Evolutionary conservation across 495 filamentous ascomycete species (phyloP).

Genomic region (Jackrogersella multiformis): DNA sequence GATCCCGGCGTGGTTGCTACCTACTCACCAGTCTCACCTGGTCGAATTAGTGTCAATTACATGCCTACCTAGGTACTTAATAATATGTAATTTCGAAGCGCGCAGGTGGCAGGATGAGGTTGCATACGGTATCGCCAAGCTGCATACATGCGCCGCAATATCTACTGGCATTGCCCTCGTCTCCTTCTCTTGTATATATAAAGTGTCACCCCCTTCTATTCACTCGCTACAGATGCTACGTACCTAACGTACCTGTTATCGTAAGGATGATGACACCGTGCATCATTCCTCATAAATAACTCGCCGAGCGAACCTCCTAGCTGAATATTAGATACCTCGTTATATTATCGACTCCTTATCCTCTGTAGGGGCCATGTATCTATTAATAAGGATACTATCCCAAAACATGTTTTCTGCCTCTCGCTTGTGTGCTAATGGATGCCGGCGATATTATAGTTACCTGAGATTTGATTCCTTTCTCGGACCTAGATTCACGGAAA

Average conservation of each 20-base stretch:
- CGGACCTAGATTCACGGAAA: too few species aligned
- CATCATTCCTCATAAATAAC: slow-evolving; percentile 23
- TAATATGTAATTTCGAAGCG: slow-evolving; percentile 1
- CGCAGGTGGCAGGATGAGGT: neutral
- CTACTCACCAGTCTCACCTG: neutral
- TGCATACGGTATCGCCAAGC: slow-evolving; percentile 21
- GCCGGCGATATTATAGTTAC: neutral
- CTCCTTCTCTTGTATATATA: neutral
- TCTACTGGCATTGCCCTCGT: neutral
- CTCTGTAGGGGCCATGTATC: neutral
- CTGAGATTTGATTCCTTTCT: neutral
- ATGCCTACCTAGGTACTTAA: too few species aligned
- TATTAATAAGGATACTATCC: neutral
- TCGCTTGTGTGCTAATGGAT: neutral
- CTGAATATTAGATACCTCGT: neutral
- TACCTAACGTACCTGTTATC: slow-evolving; percentile 10
- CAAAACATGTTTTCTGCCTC: neutral
- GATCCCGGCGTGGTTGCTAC: slow-evolving; percentile 3
- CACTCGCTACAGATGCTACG: slow-evolving; percentile 4
- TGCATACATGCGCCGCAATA: neutral
- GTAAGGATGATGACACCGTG: slow-evolving; percentile 25
- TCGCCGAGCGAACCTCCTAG: slow-evolving; percentile 22
- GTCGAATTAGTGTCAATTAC: neutral
- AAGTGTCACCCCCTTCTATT: neutral
- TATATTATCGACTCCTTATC: neutral